Evolutionary conservation across 768 basidiomycete species (phyloP).

Genomic region (Lepiota venenata): DNA sequence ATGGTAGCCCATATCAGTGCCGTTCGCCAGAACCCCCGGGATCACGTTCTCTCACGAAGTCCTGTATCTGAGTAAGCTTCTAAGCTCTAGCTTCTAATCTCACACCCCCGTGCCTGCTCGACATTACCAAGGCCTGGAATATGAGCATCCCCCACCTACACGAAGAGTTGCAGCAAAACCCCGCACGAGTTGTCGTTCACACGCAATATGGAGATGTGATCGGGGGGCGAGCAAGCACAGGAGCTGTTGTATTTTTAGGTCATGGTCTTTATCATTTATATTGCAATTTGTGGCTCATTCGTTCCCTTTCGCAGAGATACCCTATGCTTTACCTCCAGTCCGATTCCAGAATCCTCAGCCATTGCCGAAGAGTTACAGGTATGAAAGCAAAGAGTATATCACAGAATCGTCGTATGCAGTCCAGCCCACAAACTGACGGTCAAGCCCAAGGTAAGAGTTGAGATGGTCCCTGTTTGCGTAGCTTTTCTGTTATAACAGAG

Average conservation of each 20-base stretch:
- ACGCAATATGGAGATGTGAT: constrained; percentile 54
- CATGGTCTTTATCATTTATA: constrained; percentile 1
- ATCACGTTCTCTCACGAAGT: no score
- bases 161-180: constrained; percentile 46
- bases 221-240: constrained; percentile 60
- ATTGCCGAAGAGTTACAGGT: constrained; percentile 50
- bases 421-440: constrained; percentile 64
- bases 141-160: constrained; percentile 40
- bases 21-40: no score
- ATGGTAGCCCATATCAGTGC: neutral
- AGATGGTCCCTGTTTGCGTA: neutral
- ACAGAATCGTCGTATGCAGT: constrained; percentile 55
- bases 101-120: no score
- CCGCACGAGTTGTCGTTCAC: constrained; percentile 41
- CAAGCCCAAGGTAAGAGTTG: constrained; percentile 46
- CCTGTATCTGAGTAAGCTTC: no score
- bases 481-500: neutral
- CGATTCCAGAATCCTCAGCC: constrained; percentile 63
- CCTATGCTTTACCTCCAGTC: constrained; percentile 63
- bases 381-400: constrained; percentile 59
- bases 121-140: neutral
- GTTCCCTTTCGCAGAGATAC: constrained; percentile 44
- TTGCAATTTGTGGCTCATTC: neutral
- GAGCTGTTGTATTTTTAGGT: constrained; percentile 66
- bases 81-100: no score